These are phyloP conservation scores for Coniophora puteana DNA, from an alignment of 1,284 basidiomycete genomes.

Conservation along the genomic window DNA sequence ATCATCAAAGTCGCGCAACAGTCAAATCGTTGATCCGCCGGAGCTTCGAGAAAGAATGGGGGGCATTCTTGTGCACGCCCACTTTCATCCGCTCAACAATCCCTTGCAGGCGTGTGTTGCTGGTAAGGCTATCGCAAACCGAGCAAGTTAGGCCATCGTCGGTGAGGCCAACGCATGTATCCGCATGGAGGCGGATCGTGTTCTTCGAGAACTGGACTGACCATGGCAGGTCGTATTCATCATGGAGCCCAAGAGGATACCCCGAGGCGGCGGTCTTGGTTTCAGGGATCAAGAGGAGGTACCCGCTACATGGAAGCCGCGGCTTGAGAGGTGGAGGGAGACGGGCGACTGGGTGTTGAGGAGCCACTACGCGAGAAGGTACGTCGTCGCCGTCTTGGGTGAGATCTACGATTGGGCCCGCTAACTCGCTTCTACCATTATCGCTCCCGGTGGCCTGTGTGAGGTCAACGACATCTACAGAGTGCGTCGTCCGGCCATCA, in stretches of 20 bases:
- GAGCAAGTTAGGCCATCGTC: neutral
- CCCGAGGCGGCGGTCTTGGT: neutral
- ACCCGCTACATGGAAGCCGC: too few relatives aligned
- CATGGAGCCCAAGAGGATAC: neutral
- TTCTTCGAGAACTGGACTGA: neutral
- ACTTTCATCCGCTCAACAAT: neutral
- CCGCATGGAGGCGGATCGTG: neutral
- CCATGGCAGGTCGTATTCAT: neutral
- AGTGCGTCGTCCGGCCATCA: too few relatives aligned
- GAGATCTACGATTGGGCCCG: too few relatives aligned
- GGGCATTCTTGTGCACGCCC: neutral
- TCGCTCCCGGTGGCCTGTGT: too few relatives aligned
- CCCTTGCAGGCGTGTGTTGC: neutral
- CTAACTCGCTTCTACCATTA: too few relatives aligned
- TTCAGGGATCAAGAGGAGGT: neutral
- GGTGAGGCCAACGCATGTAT: neutral
- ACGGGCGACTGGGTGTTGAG: too few relatives aligned
- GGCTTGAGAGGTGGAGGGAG: too few relatives aligned
- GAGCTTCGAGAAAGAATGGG: conserved; percentile 23
- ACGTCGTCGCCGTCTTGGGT: too few relatives aligned
- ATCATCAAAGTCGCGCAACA: conserved; percentile 17
- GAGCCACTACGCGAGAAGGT: too few relatives aligned
- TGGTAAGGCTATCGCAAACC: neutral
- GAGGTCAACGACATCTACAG: too few relatives aligned
- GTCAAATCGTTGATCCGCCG: conserved; percentile 22